Percentiles rank a stretch among this genome's conserved stretches.
phyloP scores from a whole-genome alignment of 345 rosid species.

The Anacardium occidentale region DNA sequence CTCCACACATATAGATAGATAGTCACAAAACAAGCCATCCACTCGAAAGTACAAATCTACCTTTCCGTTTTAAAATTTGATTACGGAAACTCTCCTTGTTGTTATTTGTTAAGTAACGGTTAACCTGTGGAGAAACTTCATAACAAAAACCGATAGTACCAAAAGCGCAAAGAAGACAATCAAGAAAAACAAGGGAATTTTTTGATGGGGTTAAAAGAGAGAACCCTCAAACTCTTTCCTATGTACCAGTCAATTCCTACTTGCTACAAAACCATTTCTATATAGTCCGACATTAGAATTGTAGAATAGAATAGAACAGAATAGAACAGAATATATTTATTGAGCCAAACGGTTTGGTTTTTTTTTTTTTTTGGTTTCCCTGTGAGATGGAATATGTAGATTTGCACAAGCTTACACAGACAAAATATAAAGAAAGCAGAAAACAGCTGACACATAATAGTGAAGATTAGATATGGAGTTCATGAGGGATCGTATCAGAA shows the following conservation, averaged over 20 bases:
- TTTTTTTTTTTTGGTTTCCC: too few relatives aligned
- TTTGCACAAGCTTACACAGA: not conserved
- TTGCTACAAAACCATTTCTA: slow-evolving; percentile 7
- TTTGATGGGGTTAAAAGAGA: not conserved
- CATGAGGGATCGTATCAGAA: not conserved
- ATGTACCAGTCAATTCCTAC: slow-evolving; percentile 3
- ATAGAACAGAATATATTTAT: not conserved
- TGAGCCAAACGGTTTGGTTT: not conserved
- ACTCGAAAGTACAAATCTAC: not conserved
- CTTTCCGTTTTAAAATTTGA: slow-evolving; percentile 8
- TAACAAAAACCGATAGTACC: slow-evolving; percentile 11
- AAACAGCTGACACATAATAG: not conserved
- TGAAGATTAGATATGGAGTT: not conserved
- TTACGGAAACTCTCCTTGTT: slow-evolving; percentile 13
- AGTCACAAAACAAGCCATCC: not conserved
- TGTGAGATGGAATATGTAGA: not conserved
- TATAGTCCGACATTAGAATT: too few relatives aligned
- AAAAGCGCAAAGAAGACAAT: not conserved
- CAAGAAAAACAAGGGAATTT: slow-evolving; percentile 5
- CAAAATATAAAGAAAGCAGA: not conserved
- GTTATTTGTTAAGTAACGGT: slow-evolving; percentile 33
- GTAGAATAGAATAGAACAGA: not conserved
- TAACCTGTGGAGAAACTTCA: slow-evolving; percentile 41
- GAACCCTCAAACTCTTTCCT: not conserved
- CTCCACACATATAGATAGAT: not conserved